These are phyloP conservation scores for Penicillium glabrum DNA, from an alignment of 2,329 filamentous ascomycete genomes.

Conservation along the genomic window DNA sequence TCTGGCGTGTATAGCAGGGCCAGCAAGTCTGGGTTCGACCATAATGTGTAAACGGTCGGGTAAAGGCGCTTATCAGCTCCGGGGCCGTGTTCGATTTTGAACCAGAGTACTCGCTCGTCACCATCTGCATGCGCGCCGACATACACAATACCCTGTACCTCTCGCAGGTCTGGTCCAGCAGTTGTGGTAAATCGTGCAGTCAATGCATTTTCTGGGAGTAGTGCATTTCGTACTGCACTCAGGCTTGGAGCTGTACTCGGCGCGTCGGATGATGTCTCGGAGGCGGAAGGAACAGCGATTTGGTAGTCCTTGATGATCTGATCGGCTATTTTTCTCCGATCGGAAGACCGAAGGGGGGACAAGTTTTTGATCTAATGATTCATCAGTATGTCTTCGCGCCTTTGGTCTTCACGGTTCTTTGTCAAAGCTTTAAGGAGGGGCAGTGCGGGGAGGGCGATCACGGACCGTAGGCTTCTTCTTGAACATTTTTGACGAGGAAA, in stretches of 20 bases:
- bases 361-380: conserved; percentile 62
- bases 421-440: conserved; percentile 15
- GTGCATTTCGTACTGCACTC: conserved; percentile 54
- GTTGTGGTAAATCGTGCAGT: conserved; percentile 67
- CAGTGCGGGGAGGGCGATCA: conserved; percentile 26
- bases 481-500: conserved; percentile 49
- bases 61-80: conserved; percentile 43
- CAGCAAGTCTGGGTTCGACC: conserved; percentile 61
- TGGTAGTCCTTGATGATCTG: conserved; percentile 65
- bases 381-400: conserved; percentile 7
- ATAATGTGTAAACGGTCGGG: conserved; percentile 63
- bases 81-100: conserved; percentile 57
- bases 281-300: conserved; percentile 46
- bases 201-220: conserved; percentile 63
- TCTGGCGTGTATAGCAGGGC: conserved; percentile 65
- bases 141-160: conserved; percentile 64
- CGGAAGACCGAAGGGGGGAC: conserved; percentile 65
- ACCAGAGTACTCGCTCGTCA: conserved; percentile 64
- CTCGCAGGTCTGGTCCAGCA: conserved; percentile 59
- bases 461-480: conserved; percentile 62
- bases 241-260: conserved; percentile 47
- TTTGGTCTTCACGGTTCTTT: neutral
- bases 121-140: conserved; percentile 58
- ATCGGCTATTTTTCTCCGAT: conserved; percentile 65
- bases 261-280: conserved; percentile 30